Base-by-base conservation (phyloP, 257 asterid genomes). In the Jasminum sambac region DNA sequence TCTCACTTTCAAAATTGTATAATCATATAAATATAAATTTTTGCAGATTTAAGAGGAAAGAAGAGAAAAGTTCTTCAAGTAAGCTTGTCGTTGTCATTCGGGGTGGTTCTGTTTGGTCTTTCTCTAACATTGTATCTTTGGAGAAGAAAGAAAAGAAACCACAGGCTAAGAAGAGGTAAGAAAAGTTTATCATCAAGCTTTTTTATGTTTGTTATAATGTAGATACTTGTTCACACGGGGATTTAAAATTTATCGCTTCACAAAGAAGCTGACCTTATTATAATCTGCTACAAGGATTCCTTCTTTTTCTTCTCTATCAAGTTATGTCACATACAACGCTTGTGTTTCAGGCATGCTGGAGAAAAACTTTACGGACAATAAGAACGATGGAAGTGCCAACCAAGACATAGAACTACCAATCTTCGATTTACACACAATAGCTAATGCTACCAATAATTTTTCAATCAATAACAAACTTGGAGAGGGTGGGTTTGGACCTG, bases 161-260 rank as follows among this genome's bases (percentile, higher is more conserved):
- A 37, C 14, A 61, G 44, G 78, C 63, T 30, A 24, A 57, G 70
- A 57, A 57, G 10, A 46, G 76, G 82, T 57, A 67, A 6, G 60
- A 5, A 55, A 23, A 50, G 19, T 50, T 26, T 50, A 17, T 21
- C 21, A 44, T 14, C 16, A 11, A n/a, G n/a, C n/a, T n/a, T n/a
- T n/a, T n/a, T n/a, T n/a, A n/a, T n/a, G n/a, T n/a, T n/a, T n/a
- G n/a, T n/a, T n/a, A n/a, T n/a, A n/a, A n/a, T n/a, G n/a, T n/a
- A n/a, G n/a, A n/a, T n/a, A n/a, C n/a, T n/a, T n/a, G n/a, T n/a
- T n/a, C n/a, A n/a, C n/a, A n/a, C n/a, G n/a, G n/a, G n/a, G n/a
- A n/a, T 4, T 30, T 30, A 4, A 4, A 4, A 30, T 30, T 30
- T 30, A 30, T 30, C 36, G 36, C 36, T n/a, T n/a, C n/a, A n/a